Evolutionary conservation across 495 filamentous ascomycete species (phyloP).

Genomic region (Aspergillus bridgeri): DNA sequence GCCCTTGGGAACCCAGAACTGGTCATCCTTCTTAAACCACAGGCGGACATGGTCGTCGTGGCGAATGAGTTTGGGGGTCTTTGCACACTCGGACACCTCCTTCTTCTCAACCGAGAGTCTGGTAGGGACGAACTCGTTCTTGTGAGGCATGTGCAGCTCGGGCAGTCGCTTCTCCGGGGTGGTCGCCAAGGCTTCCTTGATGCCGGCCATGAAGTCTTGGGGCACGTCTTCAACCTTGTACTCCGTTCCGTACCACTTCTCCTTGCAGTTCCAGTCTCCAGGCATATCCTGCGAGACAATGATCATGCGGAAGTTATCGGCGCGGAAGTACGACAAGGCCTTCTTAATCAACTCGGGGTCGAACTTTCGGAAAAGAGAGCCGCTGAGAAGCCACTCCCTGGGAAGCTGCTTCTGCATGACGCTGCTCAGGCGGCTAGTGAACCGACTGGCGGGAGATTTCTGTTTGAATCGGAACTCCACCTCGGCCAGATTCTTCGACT

Average conservation of each 20-base stretch:
- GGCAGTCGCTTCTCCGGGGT: conserved; percentile 56
- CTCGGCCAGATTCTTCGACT: conserved; percentile 83
- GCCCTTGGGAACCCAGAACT: conserved; percentile 96
- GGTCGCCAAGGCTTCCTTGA: conserved; percentile 59
- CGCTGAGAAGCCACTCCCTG: conserved; percentile 82
- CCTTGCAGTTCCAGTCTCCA: conserved; percentile 79
- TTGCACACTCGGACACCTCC: conserved; percentile 68
- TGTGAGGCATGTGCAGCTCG: conserved; percentile 82
- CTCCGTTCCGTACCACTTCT: conserved; percentile 98
- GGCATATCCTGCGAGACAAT: conserved; percentile 80
- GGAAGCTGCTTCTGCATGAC: conserved; percentile 89
- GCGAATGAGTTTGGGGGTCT: conserved; percentile 79
- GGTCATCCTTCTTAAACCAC: conserved; percentile 99
- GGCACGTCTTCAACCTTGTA: conserved; percentile 84
- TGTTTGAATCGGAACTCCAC: conserved; percentile 94
- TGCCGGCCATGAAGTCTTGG: conserved; percentile 63
- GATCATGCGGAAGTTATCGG: conserved; percentile 84
- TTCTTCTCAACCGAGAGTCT: conserved; percentile 94
- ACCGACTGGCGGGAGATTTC: conserved; percentile 83
- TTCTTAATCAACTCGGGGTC: conserved; percentile 71
- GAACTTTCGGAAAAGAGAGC: conserved; percentile 70
- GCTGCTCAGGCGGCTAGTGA: conserved; percentile 75
- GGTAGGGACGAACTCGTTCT: conserved; percentile 95
- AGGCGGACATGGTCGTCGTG: conserved; percentile 77
- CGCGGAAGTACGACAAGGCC: conserved; percentile 69